phyloP scores from a whole-genome alignment of 2,329 filamentous ascomycete genomes.

The Peltaster fructicola region DNA sequence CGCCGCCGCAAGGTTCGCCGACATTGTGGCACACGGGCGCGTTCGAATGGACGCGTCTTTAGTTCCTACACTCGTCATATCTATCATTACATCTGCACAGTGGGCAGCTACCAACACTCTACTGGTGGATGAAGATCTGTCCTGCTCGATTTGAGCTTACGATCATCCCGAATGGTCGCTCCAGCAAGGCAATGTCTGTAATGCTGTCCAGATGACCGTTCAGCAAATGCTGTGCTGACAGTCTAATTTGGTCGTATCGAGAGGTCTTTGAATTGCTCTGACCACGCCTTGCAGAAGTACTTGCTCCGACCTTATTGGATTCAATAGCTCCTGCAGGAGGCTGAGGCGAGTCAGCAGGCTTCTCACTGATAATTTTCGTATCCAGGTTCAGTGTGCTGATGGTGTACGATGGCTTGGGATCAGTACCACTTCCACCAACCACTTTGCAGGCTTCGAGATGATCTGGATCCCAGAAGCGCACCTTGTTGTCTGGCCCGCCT shows the following conservation, averaged over 20 bases:
- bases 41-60: too few relatives aligned
- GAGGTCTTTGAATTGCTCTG: conserved; percentile 26
- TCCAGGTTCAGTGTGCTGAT: conserved; percentile 22
- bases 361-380: conserved; percentile 23
- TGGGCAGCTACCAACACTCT: too few relatives aligned
- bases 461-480: conserved; percentile 84
- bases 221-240: conserved; percentile 75
- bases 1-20: too few relatives aligned
- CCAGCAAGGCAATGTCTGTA: conserved; percentile 72
- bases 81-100: too few relatives aligned
- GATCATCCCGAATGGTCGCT: conserved; percentile 82
- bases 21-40: too few relatives aligned
- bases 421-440: conserved; percentile 51
- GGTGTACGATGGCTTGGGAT: conserved; percentile 56
- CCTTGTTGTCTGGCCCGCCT: conserved; percentile 72
- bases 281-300: conserved; percentile 20
- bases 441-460: conserved; percentile 62
- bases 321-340: conserved; percentile 9
- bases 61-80: too few relatives aligned
- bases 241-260: conserved; percentile 67
- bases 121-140: conserved; percentile 69
- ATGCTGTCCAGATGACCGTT: conserved; percentile 77
- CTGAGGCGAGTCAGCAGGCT: conserved; percentile 5
- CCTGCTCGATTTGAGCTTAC: conserved; percentile 79
- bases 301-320: conserved; percentile 12